Evolutionary conservation across 2,329 filamentous ascomycete species (phyloP), one percentile per base, ranked within the genome.

Genomic region (Coleophoma crateriformis): DNA sequence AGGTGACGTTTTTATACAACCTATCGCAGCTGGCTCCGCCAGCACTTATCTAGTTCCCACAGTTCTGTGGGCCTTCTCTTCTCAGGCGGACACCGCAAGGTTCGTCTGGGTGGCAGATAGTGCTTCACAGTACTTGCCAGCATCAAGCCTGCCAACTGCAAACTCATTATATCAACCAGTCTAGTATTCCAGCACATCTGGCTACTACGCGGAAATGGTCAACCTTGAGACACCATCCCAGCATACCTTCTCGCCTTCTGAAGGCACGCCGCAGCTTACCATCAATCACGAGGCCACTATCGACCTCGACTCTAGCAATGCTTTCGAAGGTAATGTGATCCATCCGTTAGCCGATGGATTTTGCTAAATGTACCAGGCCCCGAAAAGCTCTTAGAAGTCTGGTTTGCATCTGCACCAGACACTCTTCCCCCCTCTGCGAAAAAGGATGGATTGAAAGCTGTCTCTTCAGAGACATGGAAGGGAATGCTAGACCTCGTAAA

Each of bases 61-160:
- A 76, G 71, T 80, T 78, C 80, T 82, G 87, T 94, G 90, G 89
- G 90, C 88, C 90, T 94, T 90, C 89, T 94, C 87, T 91, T 77
- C 88, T 91, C 88, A 88, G 84, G 81, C 90, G 88, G 79, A 88
- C 87, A 79, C 85, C 83, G 82, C 87, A 90, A 86, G 82, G 87
- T 91, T 91, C 89, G 88, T 92, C 90, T 95, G 89, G 83, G 89
- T 80, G 84, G 88, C 84, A 95, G 90, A 90, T 87, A 90, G 90
- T 88, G 90, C 90, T 94, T 87, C 87, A 87, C 85, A 79, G 80
- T 82, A 77, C 76, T 63, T 62, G 54, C 54, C 55, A 56, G 45
- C 43, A 52, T 35, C 41, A 39, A 44, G 52, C n/a, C 32, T 44
- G 41, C 32, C 20, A 51, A 47, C 40, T 42, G 32, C 45, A 52